These are phyloP conservation scores for Aspergillus ustus DNA, from an alignment of 2,329 filamentous ascomycete species.

Conservation along the genomic window DNA sequence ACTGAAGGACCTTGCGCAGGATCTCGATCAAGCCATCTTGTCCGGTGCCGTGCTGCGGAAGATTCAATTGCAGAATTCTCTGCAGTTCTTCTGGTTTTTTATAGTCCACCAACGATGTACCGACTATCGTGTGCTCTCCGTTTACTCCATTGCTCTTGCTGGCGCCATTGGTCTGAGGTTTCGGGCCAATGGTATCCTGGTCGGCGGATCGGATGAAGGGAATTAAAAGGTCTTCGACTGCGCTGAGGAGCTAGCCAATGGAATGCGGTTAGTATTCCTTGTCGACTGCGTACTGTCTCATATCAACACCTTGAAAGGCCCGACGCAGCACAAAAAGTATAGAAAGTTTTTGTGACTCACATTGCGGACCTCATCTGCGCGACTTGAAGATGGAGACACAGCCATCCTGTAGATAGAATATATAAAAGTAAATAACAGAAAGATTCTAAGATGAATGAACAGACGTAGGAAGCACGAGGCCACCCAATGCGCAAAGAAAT, in stretches of 20 bases:
- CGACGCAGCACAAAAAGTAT: neutral
- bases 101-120: conserved; percentile 67
- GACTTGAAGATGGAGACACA: conserved; percentile 27
- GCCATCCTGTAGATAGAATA: conserved; percentile 27
- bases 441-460: conserved; percentile 1
- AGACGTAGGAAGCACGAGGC: conserved; percentile 4
- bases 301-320: neutral
- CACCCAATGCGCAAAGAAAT: neutral
- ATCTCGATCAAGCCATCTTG: conserved; percentile 75
- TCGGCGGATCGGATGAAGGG: conserved; percentile 52
- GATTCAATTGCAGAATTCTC: conserved; percentile 54
- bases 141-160: conserved; percentile 29
- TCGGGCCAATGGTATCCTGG: conserved; percentile 26
- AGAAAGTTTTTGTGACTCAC: conserved; percentile 36
- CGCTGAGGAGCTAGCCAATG: conserved; percentile 38
- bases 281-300: neutral
- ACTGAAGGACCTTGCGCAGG: conserved; percentile 72
- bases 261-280: conserved; percentile 12
- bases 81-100: conserved; percentile 64
- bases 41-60: conserved; percentile 63
- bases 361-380: conserved; percentile 48
- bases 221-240: conserved; percentile 50
- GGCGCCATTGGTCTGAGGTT: conserved; percentile 19
- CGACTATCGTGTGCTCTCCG: conserved; percentile 59
- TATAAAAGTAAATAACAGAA: neutral